Conservation (phyloP, 345 rosid genomes). For the Citrus reticulata region DNA sequence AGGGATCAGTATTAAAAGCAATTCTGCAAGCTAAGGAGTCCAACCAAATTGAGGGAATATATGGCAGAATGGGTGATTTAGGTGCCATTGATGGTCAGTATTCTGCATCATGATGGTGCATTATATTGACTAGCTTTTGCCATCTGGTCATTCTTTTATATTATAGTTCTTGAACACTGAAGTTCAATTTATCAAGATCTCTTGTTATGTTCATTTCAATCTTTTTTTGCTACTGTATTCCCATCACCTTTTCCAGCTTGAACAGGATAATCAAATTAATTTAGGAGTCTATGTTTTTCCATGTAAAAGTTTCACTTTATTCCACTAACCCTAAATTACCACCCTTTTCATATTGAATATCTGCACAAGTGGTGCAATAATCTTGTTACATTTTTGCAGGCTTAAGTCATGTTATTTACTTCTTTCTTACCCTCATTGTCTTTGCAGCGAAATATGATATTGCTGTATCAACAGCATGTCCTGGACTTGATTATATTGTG, state of each 20-base stretch:
- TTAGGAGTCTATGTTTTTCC: neutral
- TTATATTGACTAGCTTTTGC: neutral
- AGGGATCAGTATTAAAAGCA: constrained; percentile 89
- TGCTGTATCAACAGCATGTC: constrained; percentile 93
- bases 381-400: neutral
- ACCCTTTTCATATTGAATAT: neutral
- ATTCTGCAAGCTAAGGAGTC: constrained; percentile 79
- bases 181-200: neutral
- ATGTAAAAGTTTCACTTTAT: neutral
- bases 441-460: constrained; percentile 92
- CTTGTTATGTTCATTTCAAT: neutral
- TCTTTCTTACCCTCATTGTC: constrained; percentile 7
- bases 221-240: neutral
- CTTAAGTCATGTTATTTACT: neutral
- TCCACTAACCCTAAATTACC: too few species aligned
- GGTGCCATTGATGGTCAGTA: constrained; percentile 93
- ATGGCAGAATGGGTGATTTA: constrained; percentile 97
- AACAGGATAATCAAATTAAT: neutral
- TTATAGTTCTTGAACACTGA: neutral
- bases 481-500: constrained; percentile 89
- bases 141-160: neutral
- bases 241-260: neutral
- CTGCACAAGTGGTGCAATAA: neutral
- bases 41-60: constrained; percentile 78
- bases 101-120: constrained; percentile 7